These are phyloP conservation scores for Apocynum venetum DNA, from an alignment of 257 asterid species.

Conservation along the genomic window DNA sequence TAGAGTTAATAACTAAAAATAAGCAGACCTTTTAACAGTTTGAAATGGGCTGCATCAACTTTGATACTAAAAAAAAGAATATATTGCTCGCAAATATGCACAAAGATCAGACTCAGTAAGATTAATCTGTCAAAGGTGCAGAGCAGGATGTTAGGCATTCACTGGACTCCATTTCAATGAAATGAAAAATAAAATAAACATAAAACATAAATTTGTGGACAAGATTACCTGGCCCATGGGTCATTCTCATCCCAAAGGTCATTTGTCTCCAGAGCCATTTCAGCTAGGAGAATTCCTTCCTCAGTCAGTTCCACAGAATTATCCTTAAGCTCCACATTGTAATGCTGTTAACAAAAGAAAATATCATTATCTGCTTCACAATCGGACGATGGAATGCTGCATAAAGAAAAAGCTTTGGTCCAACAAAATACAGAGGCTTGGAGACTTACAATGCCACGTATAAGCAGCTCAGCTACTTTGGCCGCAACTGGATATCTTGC, in stretches of 20 bases:
- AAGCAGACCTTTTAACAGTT: background rate
- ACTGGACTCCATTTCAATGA: background rate
- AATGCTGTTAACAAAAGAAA: slow-evolving; percentile 56
- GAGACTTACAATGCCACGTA: slow-evolving; percentile 61
- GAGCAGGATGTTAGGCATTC: background rate
- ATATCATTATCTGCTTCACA: slow-evolving; percentile 5
- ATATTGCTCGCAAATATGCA: background rate
- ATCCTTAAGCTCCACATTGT: slow-evolving; percentile 84
- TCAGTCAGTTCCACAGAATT: slow-evolving; percentile 93
- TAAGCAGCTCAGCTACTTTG: slow-evolving; percentile 83
- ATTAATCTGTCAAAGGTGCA: background rate
- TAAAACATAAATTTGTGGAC: slow-evolving; percentile 12
- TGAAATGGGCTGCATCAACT: background rate
- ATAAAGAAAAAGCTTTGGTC: background rate
- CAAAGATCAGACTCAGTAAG: background rate
- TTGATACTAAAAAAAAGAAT: background rate
- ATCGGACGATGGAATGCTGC: background rate
- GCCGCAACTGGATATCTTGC: slow-evolving; percentile 96
- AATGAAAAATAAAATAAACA: slow-evolving; percentile 3
- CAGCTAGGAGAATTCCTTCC: slow-evolving; percentile 82
- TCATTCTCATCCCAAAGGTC: slow-evolving; percentile 98
- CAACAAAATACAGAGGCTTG: slow-evolving; percentile 11
- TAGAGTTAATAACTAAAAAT: background rate
- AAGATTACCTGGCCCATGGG: slow-evolving; percentile 93
- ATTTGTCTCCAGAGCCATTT: slow-evolving; percentile 92